These are phyloP conservation scores for Henningerozyma blattae DNA, from an alignment of 805 yeast genomes.

Conservation along the genomic window DNA sequence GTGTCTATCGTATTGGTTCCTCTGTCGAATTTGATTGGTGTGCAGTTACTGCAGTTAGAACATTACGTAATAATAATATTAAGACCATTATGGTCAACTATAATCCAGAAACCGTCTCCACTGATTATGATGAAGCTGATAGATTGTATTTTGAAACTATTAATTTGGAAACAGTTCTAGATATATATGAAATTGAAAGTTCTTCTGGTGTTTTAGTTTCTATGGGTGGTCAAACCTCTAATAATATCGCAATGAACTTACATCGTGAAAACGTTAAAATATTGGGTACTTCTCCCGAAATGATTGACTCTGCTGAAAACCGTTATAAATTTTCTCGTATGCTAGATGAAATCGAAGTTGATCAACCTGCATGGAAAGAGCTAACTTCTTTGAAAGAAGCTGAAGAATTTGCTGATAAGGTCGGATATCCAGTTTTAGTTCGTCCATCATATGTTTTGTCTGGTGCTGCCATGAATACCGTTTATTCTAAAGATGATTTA, in stretches of 20 bases:
- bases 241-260: constrained; percentile 86
- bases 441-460: constrained; percentile 96
- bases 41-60: constrained; percentile 94
- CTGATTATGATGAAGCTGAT: constrained; percentile 97
- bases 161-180: constrained; percentile 86
- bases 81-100: constrained; percentile 96
- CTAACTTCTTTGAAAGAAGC: constrained; percentile 89
- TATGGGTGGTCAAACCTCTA: constrained; percentile 98
- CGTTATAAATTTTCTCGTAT: constrained; percentile 95
- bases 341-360: constrained; percentile 93
- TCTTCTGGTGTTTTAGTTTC: constrained; percentile 88
- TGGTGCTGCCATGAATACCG: constrained; percentile 99
- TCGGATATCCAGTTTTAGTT: constrained; percentile 87
- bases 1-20: constrained; percentile 97
- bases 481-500: constrained; percentile 78
- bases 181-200: constrained; percentile 84
- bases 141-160: constrained; percentile 92
- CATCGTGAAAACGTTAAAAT: constrained; percentile 92
- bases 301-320: constrained; percentile 97
- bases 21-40: constrained; percentile 99
- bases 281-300: constrained; percentile 93
- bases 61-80: constrained; percentile 72
- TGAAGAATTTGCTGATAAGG: constrained; percentile 80
- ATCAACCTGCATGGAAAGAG: constrained; percentile 99
- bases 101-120: constrained; percentile 98